These are phyloP conservation scores for Plasmodium fragile DNA, from an alignment of 169 alveolate species.

Conservation along the genomic window DNA sequence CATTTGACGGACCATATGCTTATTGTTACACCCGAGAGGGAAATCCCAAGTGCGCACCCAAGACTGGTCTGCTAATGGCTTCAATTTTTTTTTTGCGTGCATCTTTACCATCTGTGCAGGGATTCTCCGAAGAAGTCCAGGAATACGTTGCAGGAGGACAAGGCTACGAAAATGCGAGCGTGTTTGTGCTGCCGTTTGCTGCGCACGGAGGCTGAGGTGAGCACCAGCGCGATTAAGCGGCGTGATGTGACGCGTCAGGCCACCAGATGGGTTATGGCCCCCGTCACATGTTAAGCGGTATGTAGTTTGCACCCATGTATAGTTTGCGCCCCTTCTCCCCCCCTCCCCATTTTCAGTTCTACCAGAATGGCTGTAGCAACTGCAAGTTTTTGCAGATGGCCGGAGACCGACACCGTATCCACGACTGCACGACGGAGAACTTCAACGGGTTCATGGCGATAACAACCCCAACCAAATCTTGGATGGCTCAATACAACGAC, in stretches of 20 bases:
- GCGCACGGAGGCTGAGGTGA: conserved; percentile 88
- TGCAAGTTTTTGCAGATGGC: conserved; percentile 90
- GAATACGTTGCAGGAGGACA: conserved; percentile 26
- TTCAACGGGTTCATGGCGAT: conserved; percentile 89
- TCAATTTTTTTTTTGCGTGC: background rate
- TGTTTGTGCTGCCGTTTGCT: conserved; percentile 89
- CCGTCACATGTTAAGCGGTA: background rate
- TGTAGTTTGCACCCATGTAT: background rate
- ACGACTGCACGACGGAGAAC: conserved; percentile 90
- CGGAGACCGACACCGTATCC: conserved; percentile 89
- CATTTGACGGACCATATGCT: background rate
- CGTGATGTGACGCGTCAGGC: background rate
- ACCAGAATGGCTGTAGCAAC: conserved; percentile 92
- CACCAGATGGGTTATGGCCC: background rate
- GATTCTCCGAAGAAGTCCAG: conserved; percentile 36
- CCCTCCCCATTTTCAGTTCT: conserved; percentile 81
- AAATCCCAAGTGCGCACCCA: background rate
- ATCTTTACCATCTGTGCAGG: background rate
- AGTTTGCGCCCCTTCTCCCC: background rate
- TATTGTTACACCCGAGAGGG: background rate
- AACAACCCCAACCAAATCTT: conserved; percentile 89
- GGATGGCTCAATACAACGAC: conserved; percentile 92
- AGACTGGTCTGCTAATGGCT: background rate
- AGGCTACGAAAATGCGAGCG: conserved; percentile 85
- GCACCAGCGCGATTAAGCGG: background rate